Base-by-base conservation (phyloP, 148 eudicot genomes). In the Heliosperma pusillum region DNA sequence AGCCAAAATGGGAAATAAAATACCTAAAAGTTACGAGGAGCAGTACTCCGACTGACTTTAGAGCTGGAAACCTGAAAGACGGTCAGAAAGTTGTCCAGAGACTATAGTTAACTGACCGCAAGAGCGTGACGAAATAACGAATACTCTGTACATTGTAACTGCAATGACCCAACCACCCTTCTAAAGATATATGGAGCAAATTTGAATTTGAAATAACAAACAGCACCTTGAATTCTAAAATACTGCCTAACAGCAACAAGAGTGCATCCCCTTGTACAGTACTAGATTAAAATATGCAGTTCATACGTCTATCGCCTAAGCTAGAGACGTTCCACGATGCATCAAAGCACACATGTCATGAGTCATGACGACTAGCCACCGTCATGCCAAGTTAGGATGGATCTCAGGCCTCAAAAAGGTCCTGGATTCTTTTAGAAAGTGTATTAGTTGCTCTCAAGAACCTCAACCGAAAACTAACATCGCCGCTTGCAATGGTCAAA, bases 21-120 rank as follows among this genome's bases (percentile, higher is more conserved):
- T n/a, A n/a, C n/a, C n/a, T 27, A n/a, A 33, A 69, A 61, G 29
- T 56, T 63, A 62, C 60, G 63, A 52, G 57, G 47, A 53, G 59
- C 75, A 62, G 5, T 19, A 70, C 71, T 75, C 70, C 40, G 20
- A 74, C 3, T 15, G 6, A 11, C 53, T 74, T 61, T 63, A 50
- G 44, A 75, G 78, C 63, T 55, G 71, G 71, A 70, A 79, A 69
- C 78, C 70, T 62, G n/a, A 74, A 62, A 69, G 69, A 20, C 47
- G n/a, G 71, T 60, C 70, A 47, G 55, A 29, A 78, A 30, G 21
- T 53, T 52, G n/a, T n/a, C n/a, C n/a, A n/a, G n/a, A n/a, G n/a
- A n/a, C n/a, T n/a, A n/a, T n/a, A 78, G 58, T 19, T 58, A 20
- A 44, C 45, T 30, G 33, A 27, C 16, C 33, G 21, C 22, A 60